Evolutionary conservation across 495 filamentous ascomycete genomes (phyloP).

Genomic region (Trichocladium uniseriatum): DNA sequence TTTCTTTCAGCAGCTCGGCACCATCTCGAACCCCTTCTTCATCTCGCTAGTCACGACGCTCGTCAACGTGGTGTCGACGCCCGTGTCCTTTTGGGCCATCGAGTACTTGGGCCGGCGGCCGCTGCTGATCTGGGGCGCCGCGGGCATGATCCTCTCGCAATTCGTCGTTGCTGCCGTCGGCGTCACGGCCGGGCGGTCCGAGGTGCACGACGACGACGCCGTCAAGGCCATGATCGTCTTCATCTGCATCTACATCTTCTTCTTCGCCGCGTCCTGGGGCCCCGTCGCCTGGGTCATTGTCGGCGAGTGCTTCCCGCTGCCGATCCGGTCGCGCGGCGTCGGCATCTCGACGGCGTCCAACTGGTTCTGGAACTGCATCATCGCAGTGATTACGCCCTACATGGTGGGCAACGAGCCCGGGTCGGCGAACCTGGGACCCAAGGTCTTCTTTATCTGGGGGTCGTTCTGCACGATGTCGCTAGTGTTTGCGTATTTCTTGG

Average conservation of each 20-base stretch:
- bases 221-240: conserved; percentile 62
- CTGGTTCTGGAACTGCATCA: conserved; percentile 79
- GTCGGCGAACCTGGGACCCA: conserved; percentile 59
- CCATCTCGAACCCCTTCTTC: conserved; percentile 67
- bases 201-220: conserved; percentile 43
- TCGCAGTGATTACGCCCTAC: conserved; percentile 66
- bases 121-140: conserved; percentile 64
- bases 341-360: conserved; percentile 72
- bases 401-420: conserved; percentile 55
- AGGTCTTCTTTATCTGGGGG: conserved; percentile 74
- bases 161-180: conserved; percentile 73
- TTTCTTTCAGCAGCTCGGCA: conserved; percentile 64
- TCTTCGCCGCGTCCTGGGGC: conserved; percentile 72
- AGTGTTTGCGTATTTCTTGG: conserved; percentile 65
- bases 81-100: conserved; percentile 69
- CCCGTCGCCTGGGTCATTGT: conserved; percentile 73
- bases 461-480: conserved; percentile 52
- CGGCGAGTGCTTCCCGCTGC: conserved; percentile 77
- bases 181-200: conserved; percentile 42
- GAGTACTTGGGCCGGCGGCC: conserved; percentile 71
- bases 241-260: conserved; percentile 77
- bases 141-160: conserved; percentile 72
- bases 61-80: conserved; percentile 76
- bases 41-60: conserved; percentile 72
- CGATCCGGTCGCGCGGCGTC: conserved; percentile 72